A percentile compares a stretch with the other conserved stretches of the same genome.
These are phyloP conservation scores for Rhipidocladum racemiflorum DNA, from an alignment of 176 grass and related monocot species.

Conservation along the genomic window DNA sequence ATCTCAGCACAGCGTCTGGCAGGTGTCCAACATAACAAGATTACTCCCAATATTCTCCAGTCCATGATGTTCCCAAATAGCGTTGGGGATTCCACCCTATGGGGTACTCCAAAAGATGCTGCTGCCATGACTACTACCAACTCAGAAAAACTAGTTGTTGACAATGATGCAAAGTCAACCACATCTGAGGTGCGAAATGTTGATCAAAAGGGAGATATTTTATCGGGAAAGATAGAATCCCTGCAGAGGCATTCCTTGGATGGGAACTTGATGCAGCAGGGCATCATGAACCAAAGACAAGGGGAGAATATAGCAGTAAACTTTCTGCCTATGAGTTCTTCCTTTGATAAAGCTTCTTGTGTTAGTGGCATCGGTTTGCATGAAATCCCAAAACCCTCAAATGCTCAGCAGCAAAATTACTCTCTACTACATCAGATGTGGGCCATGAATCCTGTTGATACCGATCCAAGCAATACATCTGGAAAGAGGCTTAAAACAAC, in stretches of 20 bases:
- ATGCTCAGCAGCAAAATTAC: slow-evolving; percentile 66
- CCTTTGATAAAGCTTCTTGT: slow-evolving; percentile 29
- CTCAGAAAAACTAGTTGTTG: slow-evolving; percentile 48
- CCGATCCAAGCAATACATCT: slow-evolving; percentile 58
- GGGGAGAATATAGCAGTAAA: slow-evolving; percentile 38
- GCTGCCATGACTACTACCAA: slow-evolving; percentile 55
- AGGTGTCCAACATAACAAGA: slow-evolving; percentile 59
- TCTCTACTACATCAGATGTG: slow-evolving; percentile 77
- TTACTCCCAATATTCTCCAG: slow-evolving; percentile 76
- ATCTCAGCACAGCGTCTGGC: slow-evolving; percentile 67
- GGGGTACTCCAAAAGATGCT: slow-evolving; percentile 52
- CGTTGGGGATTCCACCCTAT: slow-evolving; percentile 47
- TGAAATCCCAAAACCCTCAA: slow-evolving; percentile 56
- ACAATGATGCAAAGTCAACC: slow-evolving; percentile 40
- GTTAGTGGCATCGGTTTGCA: slow-evolving; percentile 44
- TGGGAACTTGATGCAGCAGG: slow-evolving; percentile 46
- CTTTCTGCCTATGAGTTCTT: slow-evolving; percentile 43
- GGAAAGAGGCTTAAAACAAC: slow-evolving; percentile 57
- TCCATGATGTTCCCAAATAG: slow-evolving; percentile 75
- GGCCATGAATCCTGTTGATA: slow-evolving; percentile 52
- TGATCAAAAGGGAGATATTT: slow-evolving; percentile 39
- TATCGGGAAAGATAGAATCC: slow-evolving; percentile 44
- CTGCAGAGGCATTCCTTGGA: slow-evolving; percentile 46
- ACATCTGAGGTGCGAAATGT: slow-evolving; percentile 42
- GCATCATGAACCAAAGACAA: slow-evolving; percentile 45